phyloP scores from a whole-genome alignment of 805 yeast species.

The Saturnispora quitensis region DNA sequence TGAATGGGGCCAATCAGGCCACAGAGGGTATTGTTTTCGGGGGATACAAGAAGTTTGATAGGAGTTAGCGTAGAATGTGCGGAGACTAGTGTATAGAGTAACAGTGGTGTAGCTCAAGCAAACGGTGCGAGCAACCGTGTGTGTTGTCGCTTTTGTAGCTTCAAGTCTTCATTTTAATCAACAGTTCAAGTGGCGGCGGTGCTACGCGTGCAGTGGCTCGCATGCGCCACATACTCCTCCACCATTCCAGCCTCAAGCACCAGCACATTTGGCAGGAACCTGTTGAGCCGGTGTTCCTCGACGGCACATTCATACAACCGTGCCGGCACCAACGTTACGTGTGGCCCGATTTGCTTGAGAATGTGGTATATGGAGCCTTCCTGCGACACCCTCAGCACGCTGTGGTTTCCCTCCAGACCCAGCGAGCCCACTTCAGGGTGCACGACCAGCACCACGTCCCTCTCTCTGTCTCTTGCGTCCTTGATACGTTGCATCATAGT shows the following conservation, averaged over 20 bases:
- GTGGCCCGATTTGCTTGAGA: constrained; percentile 33
- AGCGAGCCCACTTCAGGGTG: constrained; percentile 20
- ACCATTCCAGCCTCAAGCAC: not conserved
- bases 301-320: not conserved
- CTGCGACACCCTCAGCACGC: constrained; percentile 36
- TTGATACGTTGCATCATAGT: not conserved
- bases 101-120: too few species aligned
- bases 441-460: constrained; percentile 20
- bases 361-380: constrained; percentile 44
- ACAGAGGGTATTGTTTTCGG: constrained; percentile 49
- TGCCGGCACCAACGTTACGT: not conserved
- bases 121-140: too few species aligned
- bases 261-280: not conserved
- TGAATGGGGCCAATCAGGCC: constrained; percentile 47
- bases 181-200: too few species aligned
- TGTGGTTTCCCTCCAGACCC: constrained; percentile 19
- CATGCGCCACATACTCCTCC: not conserved
- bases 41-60: constrained; percentile 36
- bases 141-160: too few species aligned
- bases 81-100: too few species aligned
- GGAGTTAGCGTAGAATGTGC: not conserved
- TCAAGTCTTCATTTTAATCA: too few species aligned
- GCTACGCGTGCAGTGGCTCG: too few species aligned
- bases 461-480: constrained; percentile 9
- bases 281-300: not conserved